Conservation (phyloP, 2,329 filamentous ascomycete genomes). For the Coniochaeta ligniaria region DNA sequence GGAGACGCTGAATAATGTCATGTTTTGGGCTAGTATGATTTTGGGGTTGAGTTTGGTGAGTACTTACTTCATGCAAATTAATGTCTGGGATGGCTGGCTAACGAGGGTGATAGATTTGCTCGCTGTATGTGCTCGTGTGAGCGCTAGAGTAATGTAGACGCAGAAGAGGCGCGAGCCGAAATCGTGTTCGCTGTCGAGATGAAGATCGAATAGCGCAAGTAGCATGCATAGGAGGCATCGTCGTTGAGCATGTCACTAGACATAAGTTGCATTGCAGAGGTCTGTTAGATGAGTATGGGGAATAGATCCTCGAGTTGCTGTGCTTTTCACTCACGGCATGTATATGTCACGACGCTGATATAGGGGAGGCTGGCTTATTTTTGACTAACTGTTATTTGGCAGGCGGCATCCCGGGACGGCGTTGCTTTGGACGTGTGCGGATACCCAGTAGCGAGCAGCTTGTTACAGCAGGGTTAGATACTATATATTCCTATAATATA, state of each 20-base stretch:
- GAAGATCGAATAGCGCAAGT: no score
- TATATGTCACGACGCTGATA: neutral
- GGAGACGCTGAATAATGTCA: conserved; percentile 77
- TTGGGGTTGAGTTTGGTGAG: conserved; percentile 72
- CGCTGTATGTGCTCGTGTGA: conserved; percentile 1
- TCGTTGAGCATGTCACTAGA: no score
- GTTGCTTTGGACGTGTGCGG: neutral
- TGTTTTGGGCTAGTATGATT: conserved; percentile 92
- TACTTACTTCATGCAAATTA: conserved; percentile 8
- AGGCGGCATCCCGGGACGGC: neutral
- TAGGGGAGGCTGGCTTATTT: neutral
- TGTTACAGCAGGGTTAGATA: no score
- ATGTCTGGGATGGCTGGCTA: neutral
- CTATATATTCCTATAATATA: no score
- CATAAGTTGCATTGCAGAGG: no score
- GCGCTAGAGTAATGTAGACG: no score
- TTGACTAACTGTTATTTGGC: neutral
- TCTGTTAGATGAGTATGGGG: no score
- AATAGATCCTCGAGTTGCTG: no score
- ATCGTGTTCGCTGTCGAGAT: no score
- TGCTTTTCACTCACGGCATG: no score
- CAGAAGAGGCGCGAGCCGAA: no score
- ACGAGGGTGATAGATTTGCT: neutral
- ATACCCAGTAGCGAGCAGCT: neutral
- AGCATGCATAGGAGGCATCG: no score